Evolutionary conservation across 2,329 filamentous ascomycete species (phyloP).

Genomic region (Thelonectria olida): DNA sequence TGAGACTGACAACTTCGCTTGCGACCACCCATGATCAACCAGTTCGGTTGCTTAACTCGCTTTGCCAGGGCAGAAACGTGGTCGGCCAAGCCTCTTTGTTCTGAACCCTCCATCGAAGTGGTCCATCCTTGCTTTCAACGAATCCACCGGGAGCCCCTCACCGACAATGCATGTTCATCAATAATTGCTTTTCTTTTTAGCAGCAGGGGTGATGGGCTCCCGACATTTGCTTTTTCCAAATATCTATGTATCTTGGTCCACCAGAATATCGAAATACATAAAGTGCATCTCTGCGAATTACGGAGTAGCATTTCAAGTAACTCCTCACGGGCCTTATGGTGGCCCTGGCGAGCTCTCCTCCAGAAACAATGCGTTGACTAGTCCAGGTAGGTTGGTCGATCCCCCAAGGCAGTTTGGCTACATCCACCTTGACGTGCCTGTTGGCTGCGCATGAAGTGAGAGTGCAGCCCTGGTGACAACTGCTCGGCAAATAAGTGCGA

Average conservation of each 20-base stretch:
- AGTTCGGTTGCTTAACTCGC: background rate
- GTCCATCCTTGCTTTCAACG: constrained; percentile 8
- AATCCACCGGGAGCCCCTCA: background rate
- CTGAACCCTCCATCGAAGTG: constrained; percentile 4
- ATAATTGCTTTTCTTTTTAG: constrained; percentile 7
- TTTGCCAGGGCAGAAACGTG: constrained; percentile 4
- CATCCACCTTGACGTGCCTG: constrained; percentile 23
- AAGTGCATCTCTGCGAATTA: constrained; percentile 28
- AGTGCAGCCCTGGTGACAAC: constrained; percentile 20
- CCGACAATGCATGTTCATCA: background rate
- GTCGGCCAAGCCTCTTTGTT: constrained; percentile 5
- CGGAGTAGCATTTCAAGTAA: too few relatives aligned
- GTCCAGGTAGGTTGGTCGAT: constrained; percentile 38
- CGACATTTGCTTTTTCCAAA: constrained; percentile 32
- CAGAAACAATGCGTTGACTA: constrained; percentile 35
- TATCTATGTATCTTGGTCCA: constrained; percentile 13
- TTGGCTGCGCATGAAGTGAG: constrained; percentile 27
- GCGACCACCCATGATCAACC: constrained; percentile 1
- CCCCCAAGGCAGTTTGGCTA: constrained; percentile 27
- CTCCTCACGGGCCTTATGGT: constrained; percentile 35
- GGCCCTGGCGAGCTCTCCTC: constrained; percentile 31
- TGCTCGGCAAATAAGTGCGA: too few relatives aligned
- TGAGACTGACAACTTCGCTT: background rate
- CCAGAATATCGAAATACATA: constrained; percentile 29
- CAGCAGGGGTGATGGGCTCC: background rate